Evolutionary conservation across 2,329 filamentous ascomycete genomes (phyloP).

Genomic region (Herpotrichia juniperi): DNA sequence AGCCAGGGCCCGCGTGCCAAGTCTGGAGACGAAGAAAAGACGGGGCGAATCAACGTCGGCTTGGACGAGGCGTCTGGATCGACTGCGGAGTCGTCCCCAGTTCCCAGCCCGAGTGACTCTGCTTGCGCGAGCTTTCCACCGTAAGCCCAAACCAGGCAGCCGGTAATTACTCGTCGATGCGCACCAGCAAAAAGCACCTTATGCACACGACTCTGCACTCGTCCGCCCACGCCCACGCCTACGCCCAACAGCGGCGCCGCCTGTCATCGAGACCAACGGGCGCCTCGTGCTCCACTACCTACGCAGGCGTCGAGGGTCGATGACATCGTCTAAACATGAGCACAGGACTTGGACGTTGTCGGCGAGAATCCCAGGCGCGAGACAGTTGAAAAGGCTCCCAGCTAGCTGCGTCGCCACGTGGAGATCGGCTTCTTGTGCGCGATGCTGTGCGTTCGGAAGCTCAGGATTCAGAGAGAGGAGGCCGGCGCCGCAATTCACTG

Average conservation of each 20-base stretch:
- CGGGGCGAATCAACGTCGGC: not conserved
- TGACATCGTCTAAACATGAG: not conserved
- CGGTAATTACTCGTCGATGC: slow-evolving; percentile 30
- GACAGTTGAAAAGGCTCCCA: not conserved
- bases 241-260: slow-evolving; percentile 21
- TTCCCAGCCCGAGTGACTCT: slow-evolving; percentile 27
- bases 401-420: slow-evolving; percentile 35
- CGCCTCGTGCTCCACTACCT: slow-evolving; percentile 28
- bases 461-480: slow-evolving; percentile 31
- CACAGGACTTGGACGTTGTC: not conserved
- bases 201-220: not conserved
- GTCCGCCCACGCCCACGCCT: not conserved
- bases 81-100: slow-evolving; percentile 32
- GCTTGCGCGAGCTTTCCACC: slow-evolving; percentile 12
- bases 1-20: slow-evolving; percentile 23
- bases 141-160: slow-evolving; percentile 34
- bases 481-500: slow-evolving; percentile 16
- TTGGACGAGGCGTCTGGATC: slow-evolving; percentile 26
- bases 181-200: slow-evolving; percentile 4
- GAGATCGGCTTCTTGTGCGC: slow-evolving; percentile 34
- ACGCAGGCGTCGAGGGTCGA: not conserved
- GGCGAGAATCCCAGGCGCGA: not conserved
- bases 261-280: slow-evolving; percentile 35
- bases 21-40: slow-evolving; percentile 17
- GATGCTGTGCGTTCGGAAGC: slow-evolving; percentile 27